These are phyloP conservation scores for Clohesyomyces aquaticus DNA, from an alignment of 495 filamentous ascomycete genomes.

Conservation along the genomic window DNA sequence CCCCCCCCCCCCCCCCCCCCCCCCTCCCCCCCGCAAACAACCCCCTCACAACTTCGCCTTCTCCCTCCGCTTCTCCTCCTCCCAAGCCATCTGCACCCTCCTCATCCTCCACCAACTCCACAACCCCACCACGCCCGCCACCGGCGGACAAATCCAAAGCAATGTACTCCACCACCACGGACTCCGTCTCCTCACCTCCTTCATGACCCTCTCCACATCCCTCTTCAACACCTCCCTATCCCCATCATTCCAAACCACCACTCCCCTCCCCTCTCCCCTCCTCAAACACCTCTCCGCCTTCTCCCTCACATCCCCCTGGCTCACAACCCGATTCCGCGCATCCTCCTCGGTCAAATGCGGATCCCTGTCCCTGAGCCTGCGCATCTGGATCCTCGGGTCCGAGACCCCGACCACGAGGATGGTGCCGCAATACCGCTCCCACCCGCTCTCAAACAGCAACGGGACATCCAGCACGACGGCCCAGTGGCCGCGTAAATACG, in stretches of 20 bases:
- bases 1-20: no score
- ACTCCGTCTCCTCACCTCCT: constrained; percentile 62
- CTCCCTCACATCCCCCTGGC: constrained; percentile 79
- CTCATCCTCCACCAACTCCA: constrained; percentile 72
- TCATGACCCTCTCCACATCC: constrained; percentile 67
- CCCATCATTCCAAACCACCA: constrained; percentile 87
- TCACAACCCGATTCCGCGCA: constrained; percentile 76
- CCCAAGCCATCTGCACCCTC: constrained; percentile 70
- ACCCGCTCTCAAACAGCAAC: constrained; percentile 80
- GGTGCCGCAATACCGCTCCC: constrained; percentile 79
- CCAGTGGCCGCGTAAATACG: constrained; percentile 73
- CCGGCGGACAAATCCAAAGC: constrained; percentile 70
- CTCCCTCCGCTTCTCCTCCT: constrained; percentile 63
- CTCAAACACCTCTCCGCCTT: constrained; percentile 75
- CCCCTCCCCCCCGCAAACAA: not conserved
- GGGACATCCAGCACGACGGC: constrained; percentile 93
- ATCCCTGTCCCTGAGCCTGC: constrained; percentile 72
- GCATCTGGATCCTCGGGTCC: constrained; percentile 77
- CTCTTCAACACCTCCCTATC: constrained; percentile 65
- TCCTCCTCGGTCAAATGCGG: constrained; percentile 72
- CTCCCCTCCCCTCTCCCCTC: constrained; percentile 64
- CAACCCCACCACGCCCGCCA: constrained; percentile 65
- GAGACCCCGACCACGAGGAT: constrained; percentile 83
- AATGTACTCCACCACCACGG: constrained; percentile 81
- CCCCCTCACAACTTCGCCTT: constrained; percentile 63